Percentiles rank a stretch among this genome's conserved stretches.
phyloP scores from a whole-genome alignment of 805 yeast species.

The Lipomyces yamadae region DNA sequence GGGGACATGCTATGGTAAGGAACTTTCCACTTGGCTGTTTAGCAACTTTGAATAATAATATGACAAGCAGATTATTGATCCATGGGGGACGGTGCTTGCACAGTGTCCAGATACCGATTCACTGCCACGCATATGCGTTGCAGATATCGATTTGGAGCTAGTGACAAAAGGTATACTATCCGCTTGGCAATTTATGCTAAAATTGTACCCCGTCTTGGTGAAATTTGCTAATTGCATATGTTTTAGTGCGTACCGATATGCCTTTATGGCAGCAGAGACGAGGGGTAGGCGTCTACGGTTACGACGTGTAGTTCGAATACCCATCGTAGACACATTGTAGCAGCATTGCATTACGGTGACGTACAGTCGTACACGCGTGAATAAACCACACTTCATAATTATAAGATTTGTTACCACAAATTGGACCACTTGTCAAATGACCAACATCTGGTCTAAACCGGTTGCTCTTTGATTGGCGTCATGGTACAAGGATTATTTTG shows the following conservation, averaged over 20 bases:
- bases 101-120: constrained; percentile 55
- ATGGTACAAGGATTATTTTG: too few species aligned
- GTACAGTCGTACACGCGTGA: too few species aligned
- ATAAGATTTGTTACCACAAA: too few species aligned
- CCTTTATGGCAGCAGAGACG: constrained; percentile 75
- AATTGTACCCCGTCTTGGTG: neutral
- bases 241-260: constrained; percentile 63
- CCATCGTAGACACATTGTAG: too few species aligned
- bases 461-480: too few species aligned
- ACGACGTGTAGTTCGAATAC: constrained; percentile 13
- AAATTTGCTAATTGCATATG: neutral
- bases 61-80: constrained; percentile 63
- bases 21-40: neutral
- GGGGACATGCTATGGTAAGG: constrained; percentile 72
- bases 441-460: too few species aligned
- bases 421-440: too few species aligned
- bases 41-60: neutral
- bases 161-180: constrained; percentile 47
- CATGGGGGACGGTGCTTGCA: constrained; percentile 85
- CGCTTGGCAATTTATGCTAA: too few species aligned
- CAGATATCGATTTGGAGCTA: constrained; percentile 65
- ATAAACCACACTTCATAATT: too few species aligned
- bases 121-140: constrained; percentile 56
- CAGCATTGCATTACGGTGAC: too few species aligned
- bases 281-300: constrained; percentile 61